These are phyloP conservation scores for Podospora appendiculata DNA, from an alignment of 495 filamentous ascomycete species.

Conservation along the genomic window DNA sequence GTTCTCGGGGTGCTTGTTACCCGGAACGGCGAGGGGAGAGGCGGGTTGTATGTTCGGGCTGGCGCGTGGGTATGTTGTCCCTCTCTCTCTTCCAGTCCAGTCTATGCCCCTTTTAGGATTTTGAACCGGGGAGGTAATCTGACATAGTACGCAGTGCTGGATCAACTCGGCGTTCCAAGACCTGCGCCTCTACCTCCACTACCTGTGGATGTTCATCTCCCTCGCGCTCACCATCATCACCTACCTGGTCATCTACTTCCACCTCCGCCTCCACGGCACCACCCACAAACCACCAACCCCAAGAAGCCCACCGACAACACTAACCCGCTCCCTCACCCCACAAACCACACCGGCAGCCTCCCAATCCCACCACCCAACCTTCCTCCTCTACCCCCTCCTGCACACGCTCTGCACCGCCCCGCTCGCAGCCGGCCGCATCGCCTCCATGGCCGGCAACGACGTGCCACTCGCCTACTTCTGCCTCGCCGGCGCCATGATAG, in stretches of 20 bases:
- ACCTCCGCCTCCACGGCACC: constrained; percentile 41
- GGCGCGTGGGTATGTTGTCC: constrained; percentile 50
- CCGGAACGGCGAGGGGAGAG: constrained; percentile 32
- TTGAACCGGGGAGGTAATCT: too few relatives aligned
- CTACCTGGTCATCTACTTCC: constrained; percentile 57
- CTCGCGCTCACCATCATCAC: constrained; percentile 57
- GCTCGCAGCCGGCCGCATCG: constrained; percentile 61
- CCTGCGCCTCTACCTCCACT: constrained; percentile 64
- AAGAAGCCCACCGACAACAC: constrained; percentile 4
- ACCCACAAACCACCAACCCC: constrained; percentile 5
- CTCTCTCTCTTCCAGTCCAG: constrained; percentile 1
- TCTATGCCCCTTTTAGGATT: background rate
- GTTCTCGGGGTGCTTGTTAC: constrained; percentile 46
- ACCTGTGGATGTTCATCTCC: constrained; percentile 69
- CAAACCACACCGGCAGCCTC: constrained; percentile 14
- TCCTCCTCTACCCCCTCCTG: constrained; percentile 64
- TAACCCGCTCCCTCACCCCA: constrained; percentile 10
- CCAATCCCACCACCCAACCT: constrained; percentile 51
- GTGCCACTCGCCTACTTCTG: constrained; percentile 57
- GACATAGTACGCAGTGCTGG: constrained; percentile 55
- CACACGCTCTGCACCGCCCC: constrained; percentile 65
- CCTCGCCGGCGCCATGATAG: constrained; percentile 62
- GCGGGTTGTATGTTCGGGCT: constrained; percentile 52
- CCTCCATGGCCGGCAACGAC: constrained; percentile 46
- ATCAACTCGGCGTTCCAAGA: constrained; percentile 50